Evolutionary conservation across 805 yeast genomes (phyloP).

Genomic region (Scheffersomyces coipomensis): DNA sequence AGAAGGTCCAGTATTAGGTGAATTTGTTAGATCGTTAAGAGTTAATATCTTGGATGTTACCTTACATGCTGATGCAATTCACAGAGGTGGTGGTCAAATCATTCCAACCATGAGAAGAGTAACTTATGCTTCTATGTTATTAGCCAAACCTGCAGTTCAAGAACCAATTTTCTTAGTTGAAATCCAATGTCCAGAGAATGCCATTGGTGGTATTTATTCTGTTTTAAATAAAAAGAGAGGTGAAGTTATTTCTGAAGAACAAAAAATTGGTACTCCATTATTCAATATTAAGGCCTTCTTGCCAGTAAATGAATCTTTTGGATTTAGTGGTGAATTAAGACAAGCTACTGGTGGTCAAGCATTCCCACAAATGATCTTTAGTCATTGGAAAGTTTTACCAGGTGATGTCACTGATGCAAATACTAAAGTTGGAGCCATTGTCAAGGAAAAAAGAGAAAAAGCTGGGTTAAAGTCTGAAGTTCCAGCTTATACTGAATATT

Average conservation of each 20-base stretch:
- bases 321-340: constrained; percentile 99
- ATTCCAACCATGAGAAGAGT: constrained; percentile 99
- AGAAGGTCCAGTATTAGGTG: constrained; percentile 99
- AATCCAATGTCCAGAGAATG: constrained; percentile 98
- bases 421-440: constrained; percentile 62
- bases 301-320: constrained; percentile 99
- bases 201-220: constrained; percentile 99
- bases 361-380: constrained; percentile 99
- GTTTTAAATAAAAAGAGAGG: constrained; percentile 99
- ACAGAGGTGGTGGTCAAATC: constrained; percentile 99
- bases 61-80: constrained; percentile 99
- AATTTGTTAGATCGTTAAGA: constrained; percentile 93
- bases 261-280: constrained; percentile 99
- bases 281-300: constrained; percentile 99
- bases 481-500: constrained; percentile 99
- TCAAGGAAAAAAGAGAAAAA: constrained; percentile 76
- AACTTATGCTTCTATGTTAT: constrained; percentile 95
- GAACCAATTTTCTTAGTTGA: constrained; percentile 99
- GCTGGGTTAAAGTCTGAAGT: constrained; percentile 95
- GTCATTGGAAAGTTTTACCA: constrained; percentile 90
- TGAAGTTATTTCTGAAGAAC: constrained; percentile 98
- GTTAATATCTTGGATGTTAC: constrained; percentile 98
- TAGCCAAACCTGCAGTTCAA: constrained; percentile 98
- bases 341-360: constrained; percentile 99
- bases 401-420: constrained; percentile 93